Evolutionary conservation across 495 filamentous ascomycete genomes (phyloP).

Genomic region (Trichocladium uniseriatum): DNA sequence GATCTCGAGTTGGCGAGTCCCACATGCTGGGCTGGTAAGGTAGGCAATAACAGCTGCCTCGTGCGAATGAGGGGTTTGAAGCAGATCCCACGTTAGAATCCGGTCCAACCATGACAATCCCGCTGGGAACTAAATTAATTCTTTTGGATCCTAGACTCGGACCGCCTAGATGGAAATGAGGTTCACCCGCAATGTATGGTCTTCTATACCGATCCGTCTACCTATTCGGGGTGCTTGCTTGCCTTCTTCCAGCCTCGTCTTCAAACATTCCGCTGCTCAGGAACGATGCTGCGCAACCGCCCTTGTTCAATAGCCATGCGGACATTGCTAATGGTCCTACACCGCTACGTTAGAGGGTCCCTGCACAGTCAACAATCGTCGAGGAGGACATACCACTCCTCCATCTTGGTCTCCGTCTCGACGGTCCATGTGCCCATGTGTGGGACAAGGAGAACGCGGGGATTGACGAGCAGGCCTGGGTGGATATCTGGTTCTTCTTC

Average conservation of each 20-base stretch:
- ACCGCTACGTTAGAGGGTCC: neutral
- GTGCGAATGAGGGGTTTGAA: too few species aligned
- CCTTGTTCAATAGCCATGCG: slow-evolving; percentile 54
- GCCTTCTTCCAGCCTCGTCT: neutral
- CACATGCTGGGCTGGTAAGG: too few species aligned
- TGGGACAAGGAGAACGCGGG: slow-evolving; percentile 62
- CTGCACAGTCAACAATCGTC: too few species aligned
- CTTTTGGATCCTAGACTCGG: too few species aligned
- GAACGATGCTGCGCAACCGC: slow-evolving; percentile 57
- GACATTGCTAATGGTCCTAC: slow-evolving; percentile 54
- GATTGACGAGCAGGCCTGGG: slow-evolving; percentile 57
- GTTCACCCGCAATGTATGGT: too few species aligned
- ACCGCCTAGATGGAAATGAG: too few species aligned
- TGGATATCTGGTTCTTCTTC: slow-evolving; percentile 70
- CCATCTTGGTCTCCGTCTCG: slow-evolving; percentile 67
- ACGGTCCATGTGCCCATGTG: slow-evolving; percentile 66
- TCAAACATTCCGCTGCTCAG: slow-evolving; percentile 49
- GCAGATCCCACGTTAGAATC: too few species aligned
- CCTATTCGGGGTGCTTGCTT: neutral
- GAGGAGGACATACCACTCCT: slow-evolving; percentile 39
- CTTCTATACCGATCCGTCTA: too few species aligned
- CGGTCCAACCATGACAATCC: too few species aligned
- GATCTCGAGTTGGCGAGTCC: neutral
- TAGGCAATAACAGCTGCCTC: too few species aligned
- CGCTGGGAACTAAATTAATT: too few species aligned